phyloP scores from a whole-genome alignment of 352 stramenopile species.

The Blastocystis sp. region DNA sequence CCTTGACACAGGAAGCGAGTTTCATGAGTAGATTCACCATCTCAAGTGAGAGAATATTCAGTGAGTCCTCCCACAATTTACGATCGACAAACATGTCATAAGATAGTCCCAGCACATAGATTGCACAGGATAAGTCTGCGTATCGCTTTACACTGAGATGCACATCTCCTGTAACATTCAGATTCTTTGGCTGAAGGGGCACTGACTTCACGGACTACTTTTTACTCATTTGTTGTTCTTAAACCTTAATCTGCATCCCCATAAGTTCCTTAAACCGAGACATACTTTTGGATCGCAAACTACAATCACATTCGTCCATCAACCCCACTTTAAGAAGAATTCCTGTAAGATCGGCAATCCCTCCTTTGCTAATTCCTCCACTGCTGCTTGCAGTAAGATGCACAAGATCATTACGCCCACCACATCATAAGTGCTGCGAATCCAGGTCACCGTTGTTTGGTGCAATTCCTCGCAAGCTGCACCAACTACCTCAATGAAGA shows the following conservation, averaged over 20 bases:
- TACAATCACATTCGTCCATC: background rate
- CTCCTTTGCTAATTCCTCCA: conserved; percentile 17
- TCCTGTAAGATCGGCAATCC: conserved; percentile 17
- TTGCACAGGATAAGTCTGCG: background rate
- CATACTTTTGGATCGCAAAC: conserved; percentile 9
- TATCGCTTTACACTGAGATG: background rate
- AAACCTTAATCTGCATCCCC: background rate
- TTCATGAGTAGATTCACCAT: conserved; percentile 50
- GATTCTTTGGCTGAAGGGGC: conserved; percentile 6
- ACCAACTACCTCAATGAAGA: background rate
- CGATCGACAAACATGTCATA: background rate
- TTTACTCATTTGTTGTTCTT: background rate
- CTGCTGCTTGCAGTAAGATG: background rate
- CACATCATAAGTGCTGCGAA: background rate
- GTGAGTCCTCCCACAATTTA: background rate
- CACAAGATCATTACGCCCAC: conserved; percentile 15
- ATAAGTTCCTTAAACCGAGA: conserved; percentile 23
- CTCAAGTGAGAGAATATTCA: background rate
- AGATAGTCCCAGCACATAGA: background rate
- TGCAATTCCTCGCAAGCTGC: background rate
- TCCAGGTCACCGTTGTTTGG: background rate
- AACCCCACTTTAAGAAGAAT: conserved; percentile 16
- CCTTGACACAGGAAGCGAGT: conserved; percentile 17
- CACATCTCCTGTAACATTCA: background rate
- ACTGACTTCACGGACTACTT: background rate